Base-by-base conservation (phyloP, 2,329 filamentous ascomycete species). In the Phoma sp. region DNA sequence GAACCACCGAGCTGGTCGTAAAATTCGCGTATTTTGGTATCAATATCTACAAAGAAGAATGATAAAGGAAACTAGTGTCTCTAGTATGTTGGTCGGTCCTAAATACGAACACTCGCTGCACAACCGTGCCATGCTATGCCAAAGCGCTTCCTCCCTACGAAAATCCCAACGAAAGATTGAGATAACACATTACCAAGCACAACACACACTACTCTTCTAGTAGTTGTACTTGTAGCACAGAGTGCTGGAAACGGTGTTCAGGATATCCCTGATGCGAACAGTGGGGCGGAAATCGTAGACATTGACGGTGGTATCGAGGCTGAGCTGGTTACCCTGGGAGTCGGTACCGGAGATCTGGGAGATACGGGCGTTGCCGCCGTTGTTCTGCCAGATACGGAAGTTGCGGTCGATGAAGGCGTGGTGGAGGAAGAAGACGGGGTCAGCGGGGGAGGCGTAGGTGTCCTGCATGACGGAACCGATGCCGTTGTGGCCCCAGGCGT, bases 351-450 rank as follows among this genome's bases (percentile, higher is more conserved):
- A 67, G 57, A 83, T 76, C 39, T 43, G 62, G 23, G 37, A 60
- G 4, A 60, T 32, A 51, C 71, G 69, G 5, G 56, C 47, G 14
- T 48, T 53, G 11, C 60, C 38, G 55, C 70, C 59, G 24, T 38
- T 37, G 64, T 71, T 71, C 65, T 82, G 80, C 48, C 48, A 51
- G 56, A 80, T 78, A 73, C 78, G 79, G 73, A 75, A 82, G 38
- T 77, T 73, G 40, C 79, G 76, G 67, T 83, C 80, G 44, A 83
- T 75, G 65, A 78, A 78, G 13, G 67, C 75, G 58, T 83, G 80
- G 68, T 82, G 80, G 14, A 55, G 22, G 25, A 49, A 55, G 30
- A 55, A 55, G 52, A 75, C 55, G 9, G 69, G 68, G 58, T 75
- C 72, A 14, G 62, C 61, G 35, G 69, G 68, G 8, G 73, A 74